These are phyloP conservation scores for Cyberlindnera samutprakarnensis DNA, from an alignment of 805 yeast genomes.

Conservation along the genomic window DNA sequence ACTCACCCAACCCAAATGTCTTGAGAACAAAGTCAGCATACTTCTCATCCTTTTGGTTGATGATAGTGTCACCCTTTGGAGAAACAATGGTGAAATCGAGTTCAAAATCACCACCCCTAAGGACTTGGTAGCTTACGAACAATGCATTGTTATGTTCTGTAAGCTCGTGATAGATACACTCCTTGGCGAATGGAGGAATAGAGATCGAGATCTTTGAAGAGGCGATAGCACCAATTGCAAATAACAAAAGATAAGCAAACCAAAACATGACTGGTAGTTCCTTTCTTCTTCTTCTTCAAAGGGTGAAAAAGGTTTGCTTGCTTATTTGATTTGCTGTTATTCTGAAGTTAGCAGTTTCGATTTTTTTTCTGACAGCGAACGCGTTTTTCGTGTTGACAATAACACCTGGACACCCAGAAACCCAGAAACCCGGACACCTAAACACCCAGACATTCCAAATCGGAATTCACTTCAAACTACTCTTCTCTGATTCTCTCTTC, in stretches of 20 bases:
- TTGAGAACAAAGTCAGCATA: constrained; percentile 55
- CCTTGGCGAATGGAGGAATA: constrained; percentile 32
- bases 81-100: constrained; percentile 54
- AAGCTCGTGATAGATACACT: constrained; percentile 34
- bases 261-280: no score
- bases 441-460: no score
- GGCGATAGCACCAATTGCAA: constrained; percentile 6
- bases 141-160: constrained; percentile 29
- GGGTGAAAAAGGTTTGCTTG: no score
- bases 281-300: no score
- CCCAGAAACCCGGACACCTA: no score
- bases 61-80: constrained; percentile 43
- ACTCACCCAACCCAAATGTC: constrained; percentile 53
- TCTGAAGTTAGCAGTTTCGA: no score
- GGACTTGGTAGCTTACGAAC: constrained; percentile 38
- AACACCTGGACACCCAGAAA: no score
- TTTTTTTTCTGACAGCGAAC: no score
- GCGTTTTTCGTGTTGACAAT: no score
- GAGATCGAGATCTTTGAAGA: constrained; percentile 18
- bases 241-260: constrained; percentile 3
- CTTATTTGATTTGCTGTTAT: no score
- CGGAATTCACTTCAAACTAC: neutral
- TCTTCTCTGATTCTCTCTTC: neutral
- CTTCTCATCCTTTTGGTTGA: constrained; percentile 48
- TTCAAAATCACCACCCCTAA: constrained; percentile 62